phyloP scores from a whole-genome alignment of 78 protist species.

The Bigelowiella natans region DNA sequence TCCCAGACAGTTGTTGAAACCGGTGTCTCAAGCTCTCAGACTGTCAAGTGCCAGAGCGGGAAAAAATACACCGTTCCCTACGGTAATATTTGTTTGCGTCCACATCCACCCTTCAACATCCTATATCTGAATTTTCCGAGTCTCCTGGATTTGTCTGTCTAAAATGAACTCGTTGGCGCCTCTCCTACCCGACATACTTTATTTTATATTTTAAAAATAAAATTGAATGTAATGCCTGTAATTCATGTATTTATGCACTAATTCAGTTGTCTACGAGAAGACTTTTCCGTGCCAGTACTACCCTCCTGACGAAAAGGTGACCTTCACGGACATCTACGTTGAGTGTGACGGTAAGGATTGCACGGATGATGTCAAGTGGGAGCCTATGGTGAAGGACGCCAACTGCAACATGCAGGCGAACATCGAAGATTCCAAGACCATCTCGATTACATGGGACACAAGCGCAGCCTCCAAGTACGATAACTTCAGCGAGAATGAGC shows the following conservation, averaged over 20 bases:
- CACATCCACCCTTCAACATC: too few relatives aligned
- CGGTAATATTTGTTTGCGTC: too few relatives aligned
- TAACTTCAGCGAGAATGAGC: neutral
- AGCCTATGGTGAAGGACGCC: neutral
- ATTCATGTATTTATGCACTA: too few relatives aligned
- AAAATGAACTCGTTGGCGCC: too few relatives aligned
- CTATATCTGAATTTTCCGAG: too few relatives aligned
- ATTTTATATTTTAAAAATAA: too few relatives aligned
- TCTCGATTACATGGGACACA: neutral
- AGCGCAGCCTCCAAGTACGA: neutral
- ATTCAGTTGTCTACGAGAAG: constrained; percentile 49
- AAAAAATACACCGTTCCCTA: constrained; percentile 26
- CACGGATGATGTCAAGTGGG: neutral
- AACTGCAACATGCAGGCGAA: neutral
- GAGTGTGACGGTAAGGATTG: neutral
- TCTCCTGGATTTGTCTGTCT: too few relatives aligned
- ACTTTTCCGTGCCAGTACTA: constrained; percentile 17
- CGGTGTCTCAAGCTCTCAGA: neutral
- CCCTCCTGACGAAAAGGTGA: constrained; percentile 20
- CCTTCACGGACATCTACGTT: constrained; percentile 26
- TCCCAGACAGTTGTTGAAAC: neutral
- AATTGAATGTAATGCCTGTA: too few relatives aligned
- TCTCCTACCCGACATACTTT: too few relatives aligned
- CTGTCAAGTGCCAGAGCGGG: neutral
- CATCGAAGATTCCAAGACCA: neutral